Percentiles rank a stretch among this genome's conserved stretches.
Conservation (phyloP, 306 rosid genomes). For the Quercus cerris region DNA sequence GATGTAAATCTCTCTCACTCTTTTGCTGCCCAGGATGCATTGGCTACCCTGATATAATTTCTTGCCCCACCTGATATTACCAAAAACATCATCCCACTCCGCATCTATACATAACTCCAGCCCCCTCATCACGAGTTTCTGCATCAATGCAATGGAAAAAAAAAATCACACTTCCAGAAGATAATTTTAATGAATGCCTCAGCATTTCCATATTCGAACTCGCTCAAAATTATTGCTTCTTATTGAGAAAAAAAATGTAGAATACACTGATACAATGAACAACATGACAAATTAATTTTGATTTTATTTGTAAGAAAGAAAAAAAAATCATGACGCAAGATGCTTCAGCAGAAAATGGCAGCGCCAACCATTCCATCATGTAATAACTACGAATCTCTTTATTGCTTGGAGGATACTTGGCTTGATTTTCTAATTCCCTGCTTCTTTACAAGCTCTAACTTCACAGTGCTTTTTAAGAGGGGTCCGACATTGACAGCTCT, state of each 20-base stretch:
- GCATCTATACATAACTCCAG: too few species aligned
- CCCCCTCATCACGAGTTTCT: too few species aligned
- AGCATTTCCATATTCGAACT: background rate
- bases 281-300: background rate
- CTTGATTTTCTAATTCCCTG: background rate
- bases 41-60: too few species aligned
- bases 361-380: background rate
- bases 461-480: conserved; percentile 38
- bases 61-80: too few species aligned
- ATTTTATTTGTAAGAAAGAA: background rate
- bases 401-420: background rate
- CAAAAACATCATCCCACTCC: too few species aligned
- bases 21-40: too few species aligned
- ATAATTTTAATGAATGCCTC: background rate
- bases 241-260: background rate
- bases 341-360: background rate
- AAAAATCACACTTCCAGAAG: background rate
- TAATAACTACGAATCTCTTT: background rate
- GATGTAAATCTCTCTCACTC: too few species aligned
- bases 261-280: background rate
- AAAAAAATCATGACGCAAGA: background rate
- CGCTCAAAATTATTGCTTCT: background rate
- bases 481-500: conserved; percentile 61
- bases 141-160: background rate
- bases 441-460: conserved; percentile 17